Percentiles rank a stretch among this genome's conserved stretches.
Evolutionary conservation across 306 rosid species (phyloP).

Genomic region (Castanea mollissima): DNA sequence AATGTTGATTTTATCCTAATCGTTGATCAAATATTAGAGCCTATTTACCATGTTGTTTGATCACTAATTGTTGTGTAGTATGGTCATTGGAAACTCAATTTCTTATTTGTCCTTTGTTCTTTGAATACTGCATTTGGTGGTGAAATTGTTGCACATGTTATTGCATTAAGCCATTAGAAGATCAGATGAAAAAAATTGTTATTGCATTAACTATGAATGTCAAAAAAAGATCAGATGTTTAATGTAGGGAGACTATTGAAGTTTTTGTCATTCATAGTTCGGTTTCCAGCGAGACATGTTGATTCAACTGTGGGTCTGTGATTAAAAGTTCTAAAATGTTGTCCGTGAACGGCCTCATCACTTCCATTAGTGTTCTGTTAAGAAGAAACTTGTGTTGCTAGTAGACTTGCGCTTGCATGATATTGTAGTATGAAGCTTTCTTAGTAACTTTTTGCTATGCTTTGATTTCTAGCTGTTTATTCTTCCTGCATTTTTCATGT

Average conservation of each 20-base stretch:
- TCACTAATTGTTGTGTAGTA: background rate
- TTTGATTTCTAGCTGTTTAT: background rate
- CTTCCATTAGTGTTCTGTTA: background rate
- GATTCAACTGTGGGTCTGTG: background rate
- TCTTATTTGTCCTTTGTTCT: background rate
- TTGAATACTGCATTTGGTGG: background rate
- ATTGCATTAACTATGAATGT: too few relatives aligned
- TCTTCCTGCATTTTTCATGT: background rate
- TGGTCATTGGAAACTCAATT: background rate
- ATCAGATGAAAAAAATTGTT: background rate
- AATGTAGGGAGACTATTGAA: background rate
- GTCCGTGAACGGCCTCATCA: background rate
- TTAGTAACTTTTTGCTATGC: background rate
- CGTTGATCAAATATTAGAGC: too few relatives aligned
- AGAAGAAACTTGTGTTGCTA: background rate
- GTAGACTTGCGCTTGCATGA: background rate
- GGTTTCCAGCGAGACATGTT: too few relatives aligned
- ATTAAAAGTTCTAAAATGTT: background rate
- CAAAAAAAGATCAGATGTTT: background rate
- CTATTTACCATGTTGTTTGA: background rate
- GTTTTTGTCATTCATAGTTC: background rate
- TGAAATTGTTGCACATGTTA: background rate
- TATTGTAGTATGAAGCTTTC: background rate
- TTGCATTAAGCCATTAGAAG: background rate
- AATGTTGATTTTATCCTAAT: too few relatives aligned